phyloP scores from a whole-genome alignment of 2,329 filamentous ascomycete species.

The Paecilomyces variotii region DNA sequence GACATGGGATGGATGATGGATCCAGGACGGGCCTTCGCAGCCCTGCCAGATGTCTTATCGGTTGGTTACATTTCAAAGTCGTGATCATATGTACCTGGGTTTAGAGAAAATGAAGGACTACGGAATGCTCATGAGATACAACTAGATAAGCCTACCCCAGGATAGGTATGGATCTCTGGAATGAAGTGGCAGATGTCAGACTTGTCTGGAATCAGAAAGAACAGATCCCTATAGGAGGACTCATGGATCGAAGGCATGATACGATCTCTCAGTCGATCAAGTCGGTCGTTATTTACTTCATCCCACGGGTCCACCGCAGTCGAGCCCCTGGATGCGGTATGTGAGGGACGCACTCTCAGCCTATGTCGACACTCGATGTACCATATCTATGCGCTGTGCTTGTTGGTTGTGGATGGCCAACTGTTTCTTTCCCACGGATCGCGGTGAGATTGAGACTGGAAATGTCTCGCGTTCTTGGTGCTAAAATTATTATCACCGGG shows the following conservation, averaged over 20 bases:
- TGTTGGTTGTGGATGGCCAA: background rate
- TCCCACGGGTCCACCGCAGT: background rate
- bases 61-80: background rate
- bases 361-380: background rate
- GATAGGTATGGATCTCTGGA: background rate
- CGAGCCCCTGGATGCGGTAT: background rate
- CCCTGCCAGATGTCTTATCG: background rate
- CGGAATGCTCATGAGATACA: background rate
- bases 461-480: background rate
- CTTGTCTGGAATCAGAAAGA: background rate
- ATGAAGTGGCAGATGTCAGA: background rate
- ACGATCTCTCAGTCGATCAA: background rate
- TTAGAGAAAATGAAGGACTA: background rate
- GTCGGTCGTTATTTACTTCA: background rate
- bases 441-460: background rate
- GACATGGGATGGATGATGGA: background rate
- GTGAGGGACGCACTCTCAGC: background rate
- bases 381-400: background rate
- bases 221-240: background rate
- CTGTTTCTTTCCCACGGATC: background rate
- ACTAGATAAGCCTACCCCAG: background rate
- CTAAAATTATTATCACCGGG: background rate
- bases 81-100: background rate
- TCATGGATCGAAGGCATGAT: background rate
- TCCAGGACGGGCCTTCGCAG: background rate